A percentile compares a stretch with the other conserved stretches of the same genome.
phyloP scores from a whole-genome alignment of 2,329 filamentous ascomycete species.

The Colletotrichum destructivum region DNA sequence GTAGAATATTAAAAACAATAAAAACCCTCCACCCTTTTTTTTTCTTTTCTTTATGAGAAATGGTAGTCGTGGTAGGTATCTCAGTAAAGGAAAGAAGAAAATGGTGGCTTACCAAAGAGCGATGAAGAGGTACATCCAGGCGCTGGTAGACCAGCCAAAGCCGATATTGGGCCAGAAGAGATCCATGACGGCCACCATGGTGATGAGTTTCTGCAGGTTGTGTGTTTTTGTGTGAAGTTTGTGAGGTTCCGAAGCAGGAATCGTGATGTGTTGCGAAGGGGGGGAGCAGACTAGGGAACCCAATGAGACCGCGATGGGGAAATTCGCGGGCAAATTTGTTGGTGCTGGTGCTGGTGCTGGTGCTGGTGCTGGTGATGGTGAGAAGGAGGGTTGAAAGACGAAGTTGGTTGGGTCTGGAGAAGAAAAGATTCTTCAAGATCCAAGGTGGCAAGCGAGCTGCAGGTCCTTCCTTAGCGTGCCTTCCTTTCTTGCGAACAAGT shows the following conservation, averaged over 20 bases:
- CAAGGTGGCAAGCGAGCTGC: constrained; percentile 5
- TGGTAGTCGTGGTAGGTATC: background rate
- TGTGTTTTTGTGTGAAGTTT: background rate
- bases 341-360: background rate
- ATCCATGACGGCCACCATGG: constrained; percentile 36
- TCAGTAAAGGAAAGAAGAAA: background rate
- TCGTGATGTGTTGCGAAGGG: background rate
- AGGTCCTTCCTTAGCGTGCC: constrained; percentile 27
- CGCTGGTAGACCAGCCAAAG: constrained; percentile 39
- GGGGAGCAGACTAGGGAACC: background rate
- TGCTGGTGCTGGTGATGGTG: no score
- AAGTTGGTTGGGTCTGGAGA: background rate
- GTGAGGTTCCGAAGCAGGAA: background rate
- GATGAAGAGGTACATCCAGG: constrained; percentile 43
- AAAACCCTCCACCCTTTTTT: no score
- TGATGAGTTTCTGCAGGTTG: background rate
- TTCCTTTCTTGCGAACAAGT: constrained; percentile 19
- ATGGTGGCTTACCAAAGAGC: constrained; percentile 62
- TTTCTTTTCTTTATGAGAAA: background rate
- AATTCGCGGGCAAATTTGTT: background rate
- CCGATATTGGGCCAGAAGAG: constrained; percentile 39
- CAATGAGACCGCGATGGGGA: background rate
- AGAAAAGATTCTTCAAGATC: background rate
- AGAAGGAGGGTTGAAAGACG: background rate
- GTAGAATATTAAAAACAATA: background rate